Evolutionary conservation across 768 basidiomycete species (phyloP).

Genomic region (Paxillus rubicundulus): DNA sequence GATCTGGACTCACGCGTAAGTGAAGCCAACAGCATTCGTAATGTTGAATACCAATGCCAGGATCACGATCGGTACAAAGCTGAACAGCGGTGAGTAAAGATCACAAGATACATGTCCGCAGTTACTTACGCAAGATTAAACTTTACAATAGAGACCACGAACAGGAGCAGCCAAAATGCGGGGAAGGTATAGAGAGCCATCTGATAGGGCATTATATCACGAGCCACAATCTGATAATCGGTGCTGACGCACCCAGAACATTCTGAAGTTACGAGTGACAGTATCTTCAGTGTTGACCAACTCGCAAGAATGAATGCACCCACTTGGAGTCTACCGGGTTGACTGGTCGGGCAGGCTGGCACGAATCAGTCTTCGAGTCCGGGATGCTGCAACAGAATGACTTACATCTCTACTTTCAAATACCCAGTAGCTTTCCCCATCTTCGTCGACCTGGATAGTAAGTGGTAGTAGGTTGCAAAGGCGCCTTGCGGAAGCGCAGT

Average conservation of each 20-base stretch:
- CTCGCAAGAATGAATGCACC: conserved; percentile 23
- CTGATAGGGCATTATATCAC: conserved; percentile 38
- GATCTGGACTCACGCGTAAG: conserved; percentile 70
- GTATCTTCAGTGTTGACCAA: conserved; percentile 7
- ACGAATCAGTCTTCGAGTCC: conserved; percentile 9
- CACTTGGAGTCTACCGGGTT: conserved; percentile 88
- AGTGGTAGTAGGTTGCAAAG: conserved; percentile 1
- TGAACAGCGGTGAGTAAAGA: conserved; percentile 31
- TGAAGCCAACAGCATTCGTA: conserved; percentile 95
- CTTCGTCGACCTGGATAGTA: conserved; percentile 76
- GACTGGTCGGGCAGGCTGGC: conserved; percentile 80
- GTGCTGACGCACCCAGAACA: conserved; percentile 77
- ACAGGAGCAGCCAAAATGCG: conserved; percentile 77
- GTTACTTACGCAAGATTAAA: conserved; percentile 77
- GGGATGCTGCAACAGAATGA: conserved; percentile 5
- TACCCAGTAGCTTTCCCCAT: conserved; percentile 95
- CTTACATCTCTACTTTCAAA: conserved; percentile 95
- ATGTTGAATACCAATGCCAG: conserved; percentile 96
- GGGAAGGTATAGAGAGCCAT: conserved; percentile 90
- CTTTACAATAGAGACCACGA: conserved; percentile 87
- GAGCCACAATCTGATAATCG: conserved; percentile 5
- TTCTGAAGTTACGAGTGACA: conserved; percentile 44
- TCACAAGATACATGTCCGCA: conserved; percentile 3
- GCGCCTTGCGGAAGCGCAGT: not conserved
- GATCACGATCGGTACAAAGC: conserved; percentile 91